These are phyloP conservation scores for Funneliformis caledonium DNA, from an alignment of 371 early-diverging fungal genomes.

Conservation along the genomic window DNA sequence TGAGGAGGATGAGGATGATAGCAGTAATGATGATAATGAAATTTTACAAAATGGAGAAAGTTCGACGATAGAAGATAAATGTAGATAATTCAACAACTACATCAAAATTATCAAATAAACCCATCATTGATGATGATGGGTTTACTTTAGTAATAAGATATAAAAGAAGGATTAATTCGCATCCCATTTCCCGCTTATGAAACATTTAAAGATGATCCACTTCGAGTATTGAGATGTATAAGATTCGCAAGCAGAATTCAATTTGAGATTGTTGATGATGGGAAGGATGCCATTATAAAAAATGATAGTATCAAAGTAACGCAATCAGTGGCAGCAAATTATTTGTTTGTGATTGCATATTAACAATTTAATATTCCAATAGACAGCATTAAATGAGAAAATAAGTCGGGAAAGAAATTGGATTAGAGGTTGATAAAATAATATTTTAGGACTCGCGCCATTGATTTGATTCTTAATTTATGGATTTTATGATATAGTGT, in stretches of 20 bases:
- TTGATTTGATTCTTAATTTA: conserved; percentile 57
- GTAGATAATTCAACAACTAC: background rate
- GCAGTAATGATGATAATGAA: background rate
- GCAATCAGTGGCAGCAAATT: background rate
- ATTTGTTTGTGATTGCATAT: background rate
- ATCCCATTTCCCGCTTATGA: conserved; percentile 94
- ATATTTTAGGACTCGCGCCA: conserved; percentile 55
- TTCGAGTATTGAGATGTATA: conserved; percentile 95
- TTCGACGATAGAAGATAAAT: background rate
- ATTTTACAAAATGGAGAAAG: background rate
- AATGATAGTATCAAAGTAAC: conserved; percentile 61
- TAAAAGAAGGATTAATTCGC: conserved; percentile 72
- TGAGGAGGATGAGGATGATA: background rate
- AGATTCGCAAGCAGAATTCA: conserved; percentile 94
- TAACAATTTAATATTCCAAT: background rate
- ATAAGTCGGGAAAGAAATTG: conserved; percentile 96
- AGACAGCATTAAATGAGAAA: conserved; percentile 76
- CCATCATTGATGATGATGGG: conserved; percentile 28
- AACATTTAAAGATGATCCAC: conserved; percentile 98
- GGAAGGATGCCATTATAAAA: conserved; percentile 63
- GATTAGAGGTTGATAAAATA: conserved; percentile 97
- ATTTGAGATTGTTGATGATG: conserved; percentile 78
- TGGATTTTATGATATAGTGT: conserved; percentile 62
- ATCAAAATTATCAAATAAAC: conserved; percentile 2
- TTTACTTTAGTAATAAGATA: conserved; percentile 53